Percentiles rank a stretch among this genome's conserved stretches.
phyloP scores from a whole-genome alignment of 2,329 filamentous ascomycete species.

The Colletotrichum limetticola region DNA sequence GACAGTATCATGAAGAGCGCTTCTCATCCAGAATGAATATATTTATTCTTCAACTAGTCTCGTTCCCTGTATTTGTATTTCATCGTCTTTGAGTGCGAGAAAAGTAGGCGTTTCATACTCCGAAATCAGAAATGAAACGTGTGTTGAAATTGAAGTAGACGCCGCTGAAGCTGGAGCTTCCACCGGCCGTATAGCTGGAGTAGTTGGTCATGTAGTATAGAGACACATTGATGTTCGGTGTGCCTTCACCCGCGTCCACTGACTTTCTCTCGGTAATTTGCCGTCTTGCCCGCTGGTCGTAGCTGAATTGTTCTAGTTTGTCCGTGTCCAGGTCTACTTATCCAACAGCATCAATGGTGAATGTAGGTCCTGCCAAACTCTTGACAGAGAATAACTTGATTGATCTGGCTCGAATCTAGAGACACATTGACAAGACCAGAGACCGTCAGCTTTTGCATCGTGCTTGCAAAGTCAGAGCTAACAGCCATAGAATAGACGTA shows the following conservation, averaged over 20 bases:
- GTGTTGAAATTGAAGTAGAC: not conserved
- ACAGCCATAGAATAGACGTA: no score
- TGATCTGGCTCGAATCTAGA: not conserved
- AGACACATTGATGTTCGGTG: not conserved
- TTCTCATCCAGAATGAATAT: not conserved
- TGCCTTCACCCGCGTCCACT: not conserved
- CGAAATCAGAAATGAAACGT: not conserved
- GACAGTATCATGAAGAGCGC: not conserved
- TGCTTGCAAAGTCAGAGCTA: no score
- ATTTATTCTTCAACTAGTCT: not conserved
- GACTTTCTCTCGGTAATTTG: not conserved
- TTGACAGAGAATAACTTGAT: not conserved
- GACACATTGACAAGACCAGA: no score
- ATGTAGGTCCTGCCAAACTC: not conserved
- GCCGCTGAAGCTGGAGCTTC: not conserved
- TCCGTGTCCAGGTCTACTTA: not conserved
- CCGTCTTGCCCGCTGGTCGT: not conserved
- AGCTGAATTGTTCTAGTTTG: not conserved
- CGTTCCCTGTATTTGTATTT: not conserved
- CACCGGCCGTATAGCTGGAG: not conserved
- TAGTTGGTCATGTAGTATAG: not conserved
- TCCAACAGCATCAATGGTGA: not conserved
- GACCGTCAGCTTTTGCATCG: no score
- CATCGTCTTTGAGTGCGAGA: not conserved
- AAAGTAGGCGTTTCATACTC: not conserved